These are phyloP conservation scores for Microbotryomycetes sp. DNA, from an alignment of 1,284 basidiomycete species.

Conservation along the genomic window DNA sequence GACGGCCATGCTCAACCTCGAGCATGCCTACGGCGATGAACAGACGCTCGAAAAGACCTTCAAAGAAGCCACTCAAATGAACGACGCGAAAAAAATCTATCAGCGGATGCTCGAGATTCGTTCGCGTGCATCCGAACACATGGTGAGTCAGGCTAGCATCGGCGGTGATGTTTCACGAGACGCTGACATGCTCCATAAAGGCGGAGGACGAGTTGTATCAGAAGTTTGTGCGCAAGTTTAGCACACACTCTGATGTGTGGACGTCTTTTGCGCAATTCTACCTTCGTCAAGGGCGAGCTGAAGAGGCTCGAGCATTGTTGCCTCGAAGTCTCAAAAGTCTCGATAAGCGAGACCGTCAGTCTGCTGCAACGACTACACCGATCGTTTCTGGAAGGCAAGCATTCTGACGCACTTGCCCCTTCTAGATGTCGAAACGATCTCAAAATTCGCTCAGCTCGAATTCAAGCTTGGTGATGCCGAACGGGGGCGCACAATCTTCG, in stretches of 20 bases:
- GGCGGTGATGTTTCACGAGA: background rate
- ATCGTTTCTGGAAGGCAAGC: no score
- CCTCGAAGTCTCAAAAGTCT: slow-evolving; percentile 83
- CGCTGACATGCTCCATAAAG: no score
- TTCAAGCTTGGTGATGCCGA: slow-evolving; percentile 92
- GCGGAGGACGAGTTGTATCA: slow-evolving; percentile 80
- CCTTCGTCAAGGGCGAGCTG: slow-evolving; percentile 46
- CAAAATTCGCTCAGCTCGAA: slow-evolving; percentile 88
- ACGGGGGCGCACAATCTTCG: slow-evolving; percentile 90
- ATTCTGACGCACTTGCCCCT: no score
- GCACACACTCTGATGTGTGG: slow-evolving; percentile 86
- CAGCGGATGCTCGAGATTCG: slow-evolving; percentile 77
- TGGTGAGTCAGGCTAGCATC: slow-evolving; percentile 48
- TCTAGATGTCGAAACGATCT: slow-evolving; percentile 86
- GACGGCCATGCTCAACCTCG: slow-evolving; percentile 92
- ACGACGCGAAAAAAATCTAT: slow-evolving; percentile 87
- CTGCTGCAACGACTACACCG: background rate
- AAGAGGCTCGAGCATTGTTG: slow-evolving; percentile 75
- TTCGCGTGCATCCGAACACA: slow-evolving; percentile 70
- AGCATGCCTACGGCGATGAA: slow-evolving; percentile 86
- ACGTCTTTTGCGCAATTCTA: slow-evolving; percentile 72
- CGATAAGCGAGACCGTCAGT: slow-evolving; percentile 89
- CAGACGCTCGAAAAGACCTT: slow-evolving; percentile 71
- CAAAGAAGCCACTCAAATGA: slow-evolving; percentile 81
- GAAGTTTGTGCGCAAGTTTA: slow-evolving; percentile 85